Evolutionary conservation across 768 basidiomycete genomes (phyloP), one percentile per base, ranked within the genome.

Genomic region (Lactarius sanguifluus): DNA sequence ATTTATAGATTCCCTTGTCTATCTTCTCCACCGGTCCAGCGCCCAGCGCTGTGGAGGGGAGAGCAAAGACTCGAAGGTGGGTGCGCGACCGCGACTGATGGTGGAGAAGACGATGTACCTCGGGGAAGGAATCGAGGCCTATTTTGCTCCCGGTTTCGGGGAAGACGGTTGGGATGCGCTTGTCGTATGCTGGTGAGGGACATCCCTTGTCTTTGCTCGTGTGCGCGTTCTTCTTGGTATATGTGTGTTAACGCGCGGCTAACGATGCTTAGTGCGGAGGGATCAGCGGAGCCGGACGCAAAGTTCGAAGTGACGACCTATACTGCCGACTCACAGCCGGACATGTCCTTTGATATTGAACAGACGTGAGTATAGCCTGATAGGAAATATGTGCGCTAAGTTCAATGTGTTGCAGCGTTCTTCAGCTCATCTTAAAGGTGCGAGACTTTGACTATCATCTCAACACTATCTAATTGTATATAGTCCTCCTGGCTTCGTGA

Each of bases 401-500:
- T 8, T 66, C 43, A 61, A 55, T 15, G 52, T 55, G n/a, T 43
- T 56, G 30, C 25, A 65, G 60, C 54, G 61, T 66, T 36, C 57
- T 66, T 52, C 60, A 69, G 45, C 54, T 55, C 28, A 64, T 64
- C 41, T 54, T 65, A 92, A 92, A 63, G 81, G 88, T 5, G 79
- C 93, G 34, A 90, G 89, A 76, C 71, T 85, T 97, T 73, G 36
- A 94, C 94, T 81, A 91, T 88, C 64, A 56, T 77, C 41, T 20
- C 61, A 41, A 30, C 20, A 52, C 52, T 8, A 5, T 55, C 50
- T n/a, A 36, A 64, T 16, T 23, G 18, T n/a, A 47, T 38, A n/a
- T 9, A 83, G 85, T 96, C 96, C 3, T 95, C 91, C 6, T 96
- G 94, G 92, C 88, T 98, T 40, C 87, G 92, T 52, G 94, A 97